phyloP scores from a whole-genome alignment of 768 basidiomycete genomes.

The Suillus subaureus region DNA sequence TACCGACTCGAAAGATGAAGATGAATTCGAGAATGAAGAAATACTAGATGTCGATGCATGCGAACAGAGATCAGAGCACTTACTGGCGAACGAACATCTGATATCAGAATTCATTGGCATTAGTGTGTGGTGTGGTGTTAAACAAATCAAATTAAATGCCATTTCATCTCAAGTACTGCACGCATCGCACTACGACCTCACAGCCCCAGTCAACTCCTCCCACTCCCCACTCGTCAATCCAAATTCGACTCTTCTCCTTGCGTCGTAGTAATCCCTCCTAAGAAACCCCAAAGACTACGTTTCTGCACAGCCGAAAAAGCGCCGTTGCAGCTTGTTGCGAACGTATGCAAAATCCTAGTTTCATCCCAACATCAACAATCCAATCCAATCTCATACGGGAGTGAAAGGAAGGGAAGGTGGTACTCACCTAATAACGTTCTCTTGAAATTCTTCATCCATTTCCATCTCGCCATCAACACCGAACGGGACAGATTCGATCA shows the following conservation, averaged over 20 bases:
- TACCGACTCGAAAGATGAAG: too few species aligned
- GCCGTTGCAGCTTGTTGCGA: not conserved
- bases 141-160: not conserved
- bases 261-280: not conserved
- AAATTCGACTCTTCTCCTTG: not conserved
- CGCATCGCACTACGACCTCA: not conserved
- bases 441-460: conserved; percentile 42
- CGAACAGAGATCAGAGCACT: too few species aligned
- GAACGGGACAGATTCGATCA: not conserved
- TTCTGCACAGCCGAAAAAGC: not conserved
- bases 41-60: too few species aligned
- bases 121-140: not conserved
- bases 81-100: too few species aligned
- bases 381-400: not conserved
- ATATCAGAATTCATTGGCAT: not conserved
- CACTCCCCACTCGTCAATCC: not conserved
- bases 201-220: not conserved
- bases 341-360: not conserved
- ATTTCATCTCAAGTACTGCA: not conserved
- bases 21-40: too few species aligned
- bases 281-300: not conserved
- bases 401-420: not conserved
- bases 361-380: not conserved
- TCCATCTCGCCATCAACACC: not conserved
- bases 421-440: not conserved